Conservation (phyloP, 805 yeast genomes). For the Yamadazyma laniorum region DNA sequence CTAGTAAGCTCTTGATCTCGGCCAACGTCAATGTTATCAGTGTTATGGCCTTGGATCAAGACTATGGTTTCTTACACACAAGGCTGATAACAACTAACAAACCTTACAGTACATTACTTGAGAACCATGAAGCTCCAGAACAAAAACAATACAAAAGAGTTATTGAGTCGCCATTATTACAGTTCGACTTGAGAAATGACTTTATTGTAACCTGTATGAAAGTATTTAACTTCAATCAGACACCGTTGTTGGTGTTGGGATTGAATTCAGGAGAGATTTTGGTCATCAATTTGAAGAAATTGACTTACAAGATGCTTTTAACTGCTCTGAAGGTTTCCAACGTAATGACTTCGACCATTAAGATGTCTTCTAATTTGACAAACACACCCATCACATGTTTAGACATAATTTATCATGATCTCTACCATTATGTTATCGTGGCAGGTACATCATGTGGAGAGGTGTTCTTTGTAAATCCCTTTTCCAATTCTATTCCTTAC, state of each 20-base stretch:
- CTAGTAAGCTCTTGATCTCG: conserved; percentile 37
- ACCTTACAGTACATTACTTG: conserved; percentile 22
- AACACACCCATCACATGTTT: conserved; percentile 22
- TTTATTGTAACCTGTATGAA: conserved; percentile 42
- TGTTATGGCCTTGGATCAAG: conserved; percentile 36
- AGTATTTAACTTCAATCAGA: conserved; percentile 25
- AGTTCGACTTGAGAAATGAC: conserved; percentile 36
- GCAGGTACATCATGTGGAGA: conserved; percentile 68
- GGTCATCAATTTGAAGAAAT: conserved; percentile 53
- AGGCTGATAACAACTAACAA: conserved; percentile 18
- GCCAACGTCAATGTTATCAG: conserved; percentile 53
- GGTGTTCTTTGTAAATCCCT: conserved; percentile 46
- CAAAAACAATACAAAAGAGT: conserved; percentile 24
- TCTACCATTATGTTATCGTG: conserved; percentile 45
- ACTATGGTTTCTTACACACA: conserved; percentile 23
- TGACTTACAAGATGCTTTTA: conserved; percentile 41
- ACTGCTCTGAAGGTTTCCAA: too few relatives aligned
- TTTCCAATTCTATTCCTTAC: background rate
- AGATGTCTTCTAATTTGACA: conserved; percentile 11
- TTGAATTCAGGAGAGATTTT: conserved; percentile 66
- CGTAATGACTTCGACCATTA: background rate
- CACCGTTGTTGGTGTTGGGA: conserved; percentile 57
- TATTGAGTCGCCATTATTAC: conserved; percentile 45
- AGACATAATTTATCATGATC: conserved; percentile 28
- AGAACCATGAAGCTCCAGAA: conserved; percentile 1